Evolutionary conservation across 2,329 filamentous ascomycete species (phyloP).

Genomic region (Stachybotrys elegans): DNA sequence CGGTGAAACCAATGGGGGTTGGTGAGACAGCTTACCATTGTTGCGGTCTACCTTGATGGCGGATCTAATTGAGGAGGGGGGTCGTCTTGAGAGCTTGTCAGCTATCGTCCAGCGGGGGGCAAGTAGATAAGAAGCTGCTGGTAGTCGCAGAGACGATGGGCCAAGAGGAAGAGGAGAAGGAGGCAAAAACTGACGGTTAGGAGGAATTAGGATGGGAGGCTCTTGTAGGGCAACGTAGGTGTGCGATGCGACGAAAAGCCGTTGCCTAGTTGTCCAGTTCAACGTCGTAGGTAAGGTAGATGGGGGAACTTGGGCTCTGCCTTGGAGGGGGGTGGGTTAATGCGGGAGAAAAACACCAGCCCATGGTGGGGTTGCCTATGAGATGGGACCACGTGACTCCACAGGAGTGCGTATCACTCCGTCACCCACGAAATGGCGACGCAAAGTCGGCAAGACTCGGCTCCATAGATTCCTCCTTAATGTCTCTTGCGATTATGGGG

Average conservation of each 20-base stretch:
- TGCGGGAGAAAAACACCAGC: slow-evolving; percentile 26
- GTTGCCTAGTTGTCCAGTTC: too few species aligned
- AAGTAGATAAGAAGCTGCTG: not conserved
- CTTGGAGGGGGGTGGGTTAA: slow-evolving; percentile 18
- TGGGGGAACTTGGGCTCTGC: not conserved
- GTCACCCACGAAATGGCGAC: too few species aligned
- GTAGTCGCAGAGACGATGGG: slow-evolving; percentile 2
- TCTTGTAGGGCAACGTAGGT: too few species aligned
- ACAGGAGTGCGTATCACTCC: slow-evolving; percentile 15
- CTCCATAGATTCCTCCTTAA: too few species aligned
- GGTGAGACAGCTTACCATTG: slow-evolving; percentile 31
- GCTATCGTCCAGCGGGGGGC: slow-evolving; percentile 11
- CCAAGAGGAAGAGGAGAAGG: not conserved
- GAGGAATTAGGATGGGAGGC: too few species aligned
- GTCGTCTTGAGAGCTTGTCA: slow-evolving; percentile 19
- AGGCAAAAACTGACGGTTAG: not conserved
- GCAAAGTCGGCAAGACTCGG: too few species aligned
- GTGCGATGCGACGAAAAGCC: too few species aligned
- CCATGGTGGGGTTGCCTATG: slow-evolving; percentile 25
- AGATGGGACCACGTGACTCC: slow-evolving; percentile 26
- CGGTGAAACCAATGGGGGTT: not conserved
- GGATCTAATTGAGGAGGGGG: slow-evolving; percentile 19
- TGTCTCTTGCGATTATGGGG: too few species aligned
- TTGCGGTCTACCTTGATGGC: slow-evolving; percentile 24
- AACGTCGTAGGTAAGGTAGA: too few species aligned